Conservation (phyloP, 208 protist genomes). For the Trypanosoma boissoni region DNA sequence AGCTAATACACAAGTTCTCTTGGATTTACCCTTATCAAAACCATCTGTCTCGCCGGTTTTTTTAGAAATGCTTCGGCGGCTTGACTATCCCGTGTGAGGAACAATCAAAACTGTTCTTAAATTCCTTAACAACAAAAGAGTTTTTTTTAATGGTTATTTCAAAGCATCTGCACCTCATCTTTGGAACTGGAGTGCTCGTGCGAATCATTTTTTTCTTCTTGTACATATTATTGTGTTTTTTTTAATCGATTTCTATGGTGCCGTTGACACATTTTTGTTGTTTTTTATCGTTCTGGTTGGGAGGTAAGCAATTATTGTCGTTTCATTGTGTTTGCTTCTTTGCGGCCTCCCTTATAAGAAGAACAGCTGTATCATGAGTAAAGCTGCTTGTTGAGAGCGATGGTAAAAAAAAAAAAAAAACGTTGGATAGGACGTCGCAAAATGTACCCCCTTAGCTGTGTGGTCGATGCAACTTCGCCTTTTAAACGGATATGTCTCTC, state of each 20-base stretch:
- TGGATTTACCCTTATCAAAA: neutral
- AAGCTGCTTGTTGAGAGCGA: too few species aligned
- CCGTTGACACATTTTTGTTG: constrained; percentile 5
- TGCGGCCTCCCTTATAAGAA: constrained; percentile 6
- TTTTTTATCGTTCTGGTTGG: neutral
- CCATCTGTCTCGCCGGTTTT: neutral
- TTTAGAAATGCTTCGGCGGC: neutral
- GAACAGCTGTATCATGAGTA: neutral
- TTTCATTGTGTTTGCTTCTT: constrained; percentile 5
- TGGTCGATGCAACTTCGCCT: neutral
- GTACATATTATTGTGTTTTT: too few species aligned
- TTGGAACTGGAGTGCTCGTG: too few species aligned
- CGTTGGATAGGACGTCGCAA: constrained; percentile 1
- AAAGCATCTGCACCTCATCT: too few species aligned
- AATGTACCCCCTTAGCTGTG: constrained; percentile 2
- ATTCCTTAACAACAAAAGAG: neutral
- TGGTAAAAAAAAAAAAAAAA: too few species aligned
- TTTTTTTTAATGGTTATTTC: neutral
- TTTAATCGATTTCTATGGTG: neutral
- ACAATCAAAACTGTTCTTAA: neutral
- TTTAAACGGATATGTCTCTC: constrained; percentile 1
- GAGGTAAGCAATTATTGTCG: neutral
- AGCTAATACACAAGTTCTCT: neutral
- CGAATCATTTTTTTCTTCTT: too few species aligned
- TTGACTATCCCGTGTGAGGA: neutral